Base-by-base conservation (phyloP, 371 early-diverging fungal genomes). In the Mucor indicus region DNA sequence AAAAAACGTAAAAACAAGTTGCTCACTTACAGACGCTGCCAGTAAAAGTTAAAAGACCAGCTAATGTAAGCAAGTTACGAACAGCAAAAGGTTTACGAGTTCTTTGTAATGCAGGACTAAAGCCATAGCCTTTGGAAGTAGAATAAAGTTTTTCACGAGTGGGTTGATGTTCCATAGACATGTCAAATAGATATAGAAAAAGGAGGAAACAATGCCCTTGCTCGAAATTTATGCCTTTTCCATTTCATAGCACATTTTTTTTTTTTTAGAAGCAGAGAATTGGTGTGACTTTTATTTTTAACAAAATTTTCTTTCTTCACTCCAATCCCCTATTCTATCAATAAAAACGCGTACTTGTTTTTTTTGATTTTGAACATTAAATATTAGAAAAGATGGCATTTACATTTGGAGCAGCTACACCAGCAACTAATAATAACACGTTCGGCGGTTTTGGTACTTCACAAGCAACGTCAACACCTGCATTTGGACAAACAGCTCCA, bases 51-150 rank as follows among this genome's bases (percentile, higher is more conserved):
- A 77, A 45, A 10, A 80, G 61, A 33, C 60, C 69, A 44, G 56
- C 53, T 15, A 78, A 65, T n/a, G 76, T 74, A 10, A 72, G 20
- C 33, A 68, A 29, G 56, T 80, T 80, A 38, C 75, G 74, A 19
- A 61, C 35, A 11, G 43, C 62, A 44, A 69, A 77, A 21, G 80
- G 80, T 20, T 62, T 60, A 37, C 80, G 64, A n/a, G 80, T 74
- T 41, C 80, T 68, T 50, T 80, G 60, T 38, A 80, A 56, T 15
- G 80, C 80, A 49, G 77, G 78, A 3, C 69, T 70, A 30, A 76
- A 77, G 5, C 73, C 71, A 36, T 72, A 74, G 23, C 72, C 72
- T 42, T 72, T 74, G 11, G 69, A 50, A 24, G 59, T 56, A n/a
- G 77, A 64, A 31, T 76, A 76, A 24, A 72, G 55, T 33, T 67